Evolutionary conservation across 2,329 filamentous ascomycete species (phyloP).

Genomic region (Pseudogymnoascus sp.): DNA sequence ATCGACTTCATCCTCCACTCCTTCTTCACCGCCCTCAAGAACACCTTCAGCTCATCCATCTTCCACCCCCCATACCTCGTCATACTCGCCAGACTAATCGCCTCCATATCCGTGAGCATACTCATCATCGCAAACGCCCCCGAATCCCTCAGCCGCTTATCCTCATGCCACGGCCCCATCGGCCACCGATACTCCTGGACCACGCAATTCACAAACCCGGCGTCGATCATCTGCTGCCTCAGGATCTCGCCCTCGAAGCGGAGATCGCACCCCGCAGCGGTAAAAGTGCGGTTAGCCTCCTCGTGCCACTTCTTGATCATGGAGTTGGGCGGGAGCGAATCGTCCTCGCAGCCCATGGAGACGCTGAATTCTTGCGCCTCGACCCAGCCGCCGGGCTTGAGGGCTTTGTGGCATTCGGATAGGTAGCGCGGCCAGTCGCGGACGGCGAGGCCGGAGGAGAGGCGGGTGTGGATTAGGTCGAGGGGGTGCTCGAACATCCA

Average conservation of each 20-base stretch:
- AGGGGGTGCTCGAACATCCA: constrained; percentile 23
- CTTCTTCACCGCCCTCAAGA: constrained; percentile 13
- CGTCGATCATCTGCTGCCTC: constrained; percentile 23
- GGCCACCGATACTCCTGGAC: constrained; percentile 34
- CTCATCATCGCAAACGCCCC: constrained; percentile 20
- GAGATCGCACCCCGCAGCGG: constrained; percentile 10
- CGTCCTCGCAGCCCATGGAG: not conserved
- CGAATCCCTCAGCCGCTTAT: constrained; percentile 31
- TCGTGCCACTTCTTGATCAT: constrained; percentile 14
- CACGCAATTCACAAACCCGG: constrained; percentile 35
- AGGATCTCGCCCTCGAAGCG: not conserved
- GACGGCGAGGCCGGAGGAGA: constrained; percentile 15
- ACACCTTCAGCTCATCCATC: constrained; percentile 14
- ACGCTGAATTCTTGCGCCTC: constrained; percentile 5
- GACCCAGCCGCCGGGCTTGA: constrained; percentile 11
- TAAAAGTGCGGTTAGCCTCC: constrained; percentile 12
- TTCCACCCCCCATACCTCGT: constrained; percentile 15
- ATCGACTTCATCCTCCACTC: constrained; percentile 14
- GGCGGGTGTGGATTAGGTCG: constrained; percentile 17
- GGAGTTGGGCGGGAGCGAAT: constrained; percentile 13
- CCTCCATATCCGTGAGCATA: constrained; percentile 21
- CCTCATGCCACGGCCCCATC: constrained; percentile 33
- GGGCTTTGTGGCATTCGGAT: not conserved
- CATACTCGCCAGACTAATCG: constrained; percentile 16
- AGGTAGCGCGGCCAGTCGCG: constrained; percentile 32